Evolutionary conservation across 2,329 filamentous ascomycete genomes (phyloP), one percentile per base, ranked within the genome.

Genomic region (Fusarium dlaminii): DNA sequence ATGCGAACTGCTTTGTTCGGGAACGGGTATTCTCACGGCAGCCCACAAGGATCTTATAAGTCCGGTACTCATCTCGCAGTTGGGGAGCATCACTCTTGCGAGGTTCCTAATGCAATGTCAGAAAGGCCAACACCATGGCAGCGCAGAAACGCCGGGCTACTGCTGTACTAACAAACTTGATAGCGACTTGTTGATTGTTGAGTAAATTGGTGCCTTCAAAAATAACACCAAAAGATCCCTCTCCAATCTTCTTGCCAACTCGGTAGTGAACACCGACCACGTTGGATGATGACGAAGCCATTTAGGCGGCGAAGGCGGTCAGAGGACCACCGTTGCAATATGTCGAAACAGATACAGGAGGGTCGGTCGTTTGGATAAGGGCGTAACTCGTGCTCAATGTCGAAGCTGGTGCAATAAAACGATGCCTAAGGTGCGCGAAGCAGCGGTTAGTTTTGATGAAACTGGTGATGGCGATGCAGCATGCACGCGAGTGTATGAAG

Each of bases 171-270:
- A 97, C 94, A 86, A 99, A 99, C 88, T 99, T 99, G 88, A 99
- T 99, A 81, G 96, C 96, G 73, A 99, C 96, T 86, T 98, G 95
- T 84, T 98, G 96, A 85, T 97, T 98, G 88, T 99, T 99, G 84
- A 99, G 89, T 79, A 99, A 89, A 84, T 99, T 99, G 81, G 95
- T 98, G 78, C 96, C 96, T 85, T 98, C 96, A 81, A 98, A 98
- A 82, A 98, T 98, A 79, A 98, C 96, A 87, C 96, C 96, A 81
- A 98, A 98, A 43, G 95, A 98, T 75, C 96, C 96, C 90, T 98
- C 96, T 83, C 96, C 96, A 79, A 99, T 98, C 88, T 99, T 99
- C 90, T 98, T 98, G 80, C 96, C 96, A 77, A 99, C 96, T 77
- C 96, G 91, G 85, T 99, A 99, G 87, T 99, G 96, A 77, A 99